Evolutionary conservation across 2,329 filamentous ascomycete species (phyloP).

Genomic region (Aplosporella prunicola): DNA sequence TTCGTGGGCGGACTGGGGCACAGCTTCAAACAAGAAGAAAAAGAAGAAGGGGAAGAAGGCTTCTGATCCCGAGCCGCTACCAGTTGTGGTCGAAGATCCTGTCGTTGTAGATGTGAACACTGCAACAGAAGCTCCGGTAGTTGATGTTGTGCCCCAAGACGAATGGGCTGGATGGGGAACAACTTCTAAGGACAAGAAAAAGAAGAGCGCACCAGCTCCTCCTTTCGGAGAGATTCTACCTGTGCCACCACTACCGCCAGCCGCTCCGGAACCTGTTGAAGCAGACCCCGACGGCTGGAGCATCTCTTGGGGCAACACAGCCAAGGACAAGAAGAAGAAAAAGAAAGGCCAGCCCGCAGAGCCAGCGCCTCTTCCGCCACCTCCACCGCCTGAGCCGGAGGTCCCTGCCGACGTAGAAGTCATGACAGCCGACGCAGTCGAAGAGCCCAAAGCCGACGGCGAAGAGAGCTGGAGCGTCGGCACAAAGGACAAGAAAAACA

Average conservation of each 20-base stretch:
- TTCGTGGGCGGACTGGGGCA: slow-evolving; percentile 12
- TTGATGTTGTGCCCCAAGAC: no score
- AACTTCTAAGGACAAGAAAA: no score
- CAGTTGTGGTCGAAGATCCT: slow-evolving; percentile 13
- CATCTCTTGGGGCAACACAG: slow-evolving; percentile 12
- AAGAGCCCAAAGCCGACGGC: slow-evolving; percentile 6
- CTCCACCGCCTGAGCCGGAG: slow-evolving; percentile 13
- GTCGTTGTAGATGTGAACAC: no score
- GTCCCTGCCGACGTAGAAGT: neutral
- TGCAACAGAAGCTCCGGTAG: no score
- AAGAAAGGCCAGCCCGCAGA: neutral
- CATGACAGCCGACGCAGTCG: slow-evolving; percentile 3
- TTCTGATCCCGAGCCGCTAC: no score
- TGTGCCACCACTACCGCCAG: no score
- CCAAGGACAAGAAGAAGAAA: slow-evolving; percentile 1
- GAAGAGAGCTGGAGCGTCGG: slow-evolving; percentile 6
- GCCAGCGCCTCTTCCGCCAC: slow-evolving; percentile 9
- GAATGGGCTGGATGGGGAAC: no score
- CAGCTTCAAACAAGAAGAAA: slow-evolving; percentile 15
- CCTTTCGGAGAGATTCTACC: no score
- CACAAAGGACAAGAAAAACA: slow-evolving; percentile 29
- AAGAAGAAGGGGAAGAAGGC: no score
- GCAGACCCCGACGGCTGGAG: slow-evolving; percentile 14
- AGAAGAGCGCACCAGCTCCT: no score
- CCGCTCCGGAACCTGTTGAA: no score